phyloP scores from a whole-genome alignment of 169 alveolate genomes.

The Toxoplasma gondii region DNA sequence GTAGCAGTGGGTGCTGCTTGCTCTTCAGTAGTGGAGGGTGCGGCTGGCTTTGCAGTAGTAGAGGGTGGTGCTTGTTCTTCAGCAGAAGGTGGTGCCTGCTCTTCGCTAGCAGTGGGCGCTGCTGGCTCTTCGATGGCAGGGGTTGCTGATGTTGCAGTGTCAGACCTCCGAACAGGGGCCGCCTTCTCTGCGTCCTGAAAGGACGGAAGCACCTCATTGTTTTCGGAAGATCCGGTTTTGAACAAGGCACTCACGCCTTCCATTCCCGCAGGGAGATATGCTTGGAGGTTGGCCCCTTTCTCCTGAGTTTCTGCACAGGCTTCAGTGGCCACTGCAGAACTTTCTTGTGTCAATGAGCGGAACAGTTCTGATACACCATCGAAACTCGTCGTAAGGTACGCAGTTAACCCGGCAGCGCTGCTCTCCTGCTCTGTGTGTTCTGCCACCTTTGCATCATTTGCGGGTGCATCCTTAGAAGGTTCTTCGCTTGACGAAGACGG shows the following conservation, averaged over 20 bases:
- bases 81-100: no score
- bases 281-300: not conserved
- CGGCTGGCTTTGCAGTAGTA: not conserved
- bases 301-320: not conserved
- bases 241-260: not conserved
- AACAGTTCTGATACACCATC: not conserved
- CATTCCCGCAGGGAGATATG: not conserved
- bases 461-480: not conserved
- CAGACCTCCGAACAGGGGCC: not conserved
- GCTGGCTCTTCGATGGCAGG: not conserved
- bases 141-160: no score
- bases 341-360: not conserved
- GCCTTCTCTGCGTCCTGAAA: not conserved
- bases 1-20: no score
- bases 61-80: no score
- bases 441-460: not conserved
- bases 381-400: not conserved
- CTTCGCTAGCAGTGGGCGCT: not conserved
- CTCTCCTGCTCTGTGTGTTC: not conserved
- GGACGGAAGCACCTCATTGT: not conserved
- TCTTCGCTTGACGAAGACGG: not conserved
- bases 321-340: not conserved
- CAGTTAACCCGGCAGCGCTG: not conserved
- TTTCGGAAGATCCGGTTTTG: not conserved
- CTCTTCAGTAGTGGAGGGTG: not conserved